Evolutionary conservation across 441 rosid genomes (phyloP).

Genomic region (Kokia cookei): DNA sequence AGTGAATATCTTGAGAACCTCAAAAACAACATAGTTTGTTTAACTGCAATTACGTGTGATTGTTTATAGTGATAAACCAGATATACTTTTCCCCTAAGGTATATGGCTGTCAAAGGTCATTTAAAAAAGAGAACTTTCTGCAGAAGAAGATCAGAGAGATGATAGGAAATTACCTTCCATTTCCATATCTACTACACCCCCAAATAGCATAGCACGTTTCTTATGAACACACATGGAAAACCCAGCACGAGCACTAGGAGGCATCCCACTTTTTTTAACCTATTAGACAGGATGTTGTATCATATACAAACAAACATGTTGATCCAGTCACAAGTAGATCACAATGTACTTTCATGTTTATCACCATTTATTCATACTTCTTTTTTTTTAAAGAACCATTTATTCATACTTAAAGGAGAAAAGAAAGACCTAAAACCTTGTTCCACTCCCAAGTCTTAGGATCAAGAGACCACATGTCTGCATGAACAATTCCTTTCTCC

Average conservation of each 20-base stretch:
- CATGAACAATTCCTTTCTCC: conserved; percentile 88
- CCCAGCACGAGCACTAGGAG: conserved; percentile 94
- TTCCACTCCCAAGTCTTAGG: conserved; percentile 99
- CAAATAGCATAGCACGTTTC: conserved; percentile 90
- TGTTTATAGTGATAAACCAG: neutral
- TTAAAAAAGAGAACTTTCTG: neutral
- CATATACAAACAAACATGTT: neutral
- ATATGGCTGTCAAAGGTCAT: neutral
- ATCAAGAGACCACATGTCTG: conserved; percentile 97
- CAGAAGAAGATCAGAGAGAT: neutral
- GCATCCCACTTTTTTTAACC: conserved; percentile 97
- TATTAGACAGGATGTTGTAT: conserved; percentile 21
- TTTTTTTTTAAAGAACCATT: neutral
- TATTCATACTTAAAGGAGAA: neutral
- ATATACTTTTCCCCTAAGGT: neutral
- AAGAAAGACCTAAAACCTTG: conserved; percentile 49
- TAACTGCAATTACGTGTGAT: neutral
- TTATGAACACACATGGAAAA: conserved; percentile 93
- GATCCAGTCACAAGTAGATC: neutral
- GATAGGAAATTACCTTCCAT: conserved; percentile 58
- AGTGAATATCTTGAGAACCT: neutral
- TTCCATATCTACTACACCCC: conserved; percentile 98
- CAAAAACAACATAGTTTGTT: neutral
- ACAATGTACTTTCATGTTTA: conserved; percentile 7
- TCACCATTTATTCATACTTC: neutral